Evolutionary conservation across 768 basidiomycete species (phyloP), one percentile per base, ranked within the genome.

Genomic region (Xanthoconium purpureum): DNA sequence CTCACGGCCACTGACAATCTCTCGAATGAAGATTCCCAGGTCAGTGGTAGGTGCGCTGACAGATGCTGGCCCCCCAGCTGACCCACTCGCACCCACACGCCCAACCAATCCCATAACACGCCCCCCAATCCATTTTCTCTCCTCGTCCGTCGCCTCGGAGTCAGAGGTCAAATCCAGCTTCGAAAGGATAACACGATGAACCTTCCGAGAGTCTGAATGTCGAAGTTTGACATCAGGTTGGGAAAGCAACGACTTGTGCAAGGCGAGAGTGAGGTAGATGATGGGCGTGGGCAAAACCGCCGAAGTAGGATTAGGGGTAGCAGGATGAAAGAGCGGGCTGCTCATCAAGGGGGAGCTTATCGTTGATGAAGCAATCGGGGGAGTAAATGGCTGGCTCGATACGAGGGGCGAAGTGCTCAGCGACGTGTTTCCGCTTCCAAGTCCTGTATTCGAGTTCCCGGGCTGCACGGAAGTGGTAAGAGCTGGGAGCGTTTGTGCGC

Each of bases 161-260:
- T 72, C 69, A 15, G 69, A 69, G 43, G 63, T 66, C 51, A 54
- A 59, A 51, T 84, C 87, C 20, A 88, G 66, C 62, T 82, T 86
- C 56, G 76, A 81, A 59, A 84, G 76, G 38, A 89, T 74, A 40
- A 80, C 84, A 15, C 84, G 80, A 46, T 85, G 81, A 15, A 87
- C 83, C 53, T 81, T 83, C 51, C 85, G 82, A 12, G 80, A 75
- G 56, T 86, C 84, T 20, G 77, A 71, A 50, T 73, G 68, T 47
- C 71, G 63, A 33, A 67, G 40, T 30, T 60, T 71, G 18, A 60
- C 52, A 42, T 71, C 70, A 5, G 73, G 71, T n/a, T 69, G 62
- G 12, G 60, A 64, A 28, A 61, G 60, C 40, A 69, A 56, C 10
- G 59, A 59, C 48, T 44, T 60, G 53, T 70, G 61, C 42, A 65